Conservation (phyloP, 2,329 filamentous ascomycete genomes). For the Rasamsonia emersonii region DNA sequence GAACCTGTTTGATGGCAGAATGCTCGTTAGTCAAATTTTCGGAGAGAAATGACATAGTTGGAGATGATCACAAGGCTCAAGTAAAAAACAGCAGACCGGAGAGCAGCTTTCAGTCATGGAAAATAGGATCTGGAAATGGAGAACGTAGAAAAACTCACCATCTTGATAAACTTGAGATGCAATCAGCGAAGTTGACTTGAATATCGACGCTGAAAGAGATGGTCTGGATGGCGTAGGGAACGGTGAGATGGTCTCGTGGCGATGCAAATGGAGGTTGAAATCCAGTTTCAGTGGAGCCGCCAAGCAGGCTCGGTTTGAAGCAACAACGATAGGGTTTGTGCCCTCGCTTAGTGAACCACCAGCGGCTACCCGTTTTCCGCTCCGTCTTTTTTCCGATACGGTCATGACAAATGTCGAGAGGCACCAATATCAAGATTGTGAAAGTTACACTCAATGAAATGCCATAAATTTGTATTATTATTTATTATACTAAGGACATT, state of each 20-base stretch:
- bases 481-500: too few relatives aligned
- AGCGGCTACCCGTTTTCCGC: too few relatives aligned
- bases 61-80: too few relatives aligned
- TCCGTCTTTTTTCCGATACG: too few relatives aligned
- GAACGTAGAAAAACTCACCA: constrained; percentile 24
- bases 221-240: constrained; percentile 28
- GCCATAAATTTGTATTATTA: too few relatives aligned
- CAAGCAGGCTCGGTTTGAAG: constrained; percentile 19
- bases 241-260: constrained; percentile 24
- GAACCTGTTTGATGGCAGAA: constrained; percentile 59
- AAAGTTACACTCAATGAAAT: too few relatives aligned
- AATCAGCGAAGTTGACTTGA: constrained; percentile 34
- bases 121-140: background rate
- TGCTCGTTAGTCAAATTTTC: constrained; percentile 14
- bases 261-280: constrained; percentile 26
- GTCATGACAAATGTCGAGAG: too few relatives aligned
- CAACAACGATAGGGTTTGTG: constrained; percentile 24
- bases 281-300: constrained; percentile 20
- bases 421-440: too few relatives aligned
- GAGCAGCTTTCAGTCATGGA: too few relatives aligned
- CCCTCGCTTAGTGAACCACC: constrained; percentile 38
- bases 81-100: too few relatives aligned
- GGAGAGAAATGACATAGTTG: too few relatives aligned
- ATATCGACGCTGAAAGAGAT: constrained; percentile 32
- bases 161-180: constrained; percentile 34